A percentile compares a stretch with the other conserved stretches of the same genome.
These are phyloP conservation scores for Monilinia aucupariae DNA, from an alignment of 2,329 filamentous ascomycete genomes.

Conservation along the genomic window DNA sequence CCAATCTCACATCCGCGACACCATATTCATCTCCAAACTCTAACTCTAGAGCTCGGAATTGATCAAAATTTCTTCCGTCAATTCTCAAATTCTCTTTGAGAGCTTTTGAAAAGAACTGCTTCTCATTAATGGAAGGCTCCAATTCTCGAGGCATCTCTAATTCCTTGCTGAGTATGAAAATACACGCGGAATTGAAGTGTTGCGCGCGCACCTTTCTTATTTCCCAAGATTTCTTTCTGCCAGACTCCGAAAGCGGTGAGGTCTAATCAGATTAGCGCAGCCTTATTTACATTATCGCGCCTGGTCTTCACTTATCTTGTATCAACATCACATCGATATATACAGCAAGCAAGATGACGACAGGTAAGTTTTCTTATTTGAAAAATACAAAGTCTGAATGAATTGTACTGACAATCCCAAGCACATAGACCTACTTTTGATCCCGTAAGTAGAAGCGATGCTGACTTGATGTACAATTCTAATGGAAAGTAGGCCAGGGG, in stretches of 20 bases:
- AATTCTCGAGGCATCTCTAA: slow-evolving; percentile 79
- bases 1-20: slow-evolving; percentile 77
- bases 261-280: background rate
- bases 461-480: slow-evolving; percentile 11
- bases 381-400: background rate
- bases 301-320: slow-evolving; percentile 6
- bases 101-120: slow-evolving; percentile 76
- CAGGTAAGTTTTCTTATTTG: slow-evolving; percentile 26
- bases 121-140: slow-evolving; percentile 84
- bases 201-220: background rate
- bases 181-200: background rate
- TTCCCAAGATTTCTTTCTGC: slow-evolving; percentile 14
- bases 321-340: slow-evolving; percentile 2
- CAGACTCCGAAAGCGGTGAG: background rate
- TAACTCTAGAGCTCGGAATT: slow-evolving; percentile 72
- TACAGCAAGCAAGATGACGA: slow-evolving; percentile 46
- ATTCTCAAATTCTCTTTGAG: slow-evolving; percentile 75
- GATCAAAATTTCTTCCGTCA: slow-evolving; percentile 75
- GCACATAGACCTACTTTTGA: slow-evolving; percentile 90
- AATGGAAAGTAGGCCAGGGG: slow-evolving; percentile 64
- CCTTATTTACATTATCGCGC: slow-evolving; percentile 2
- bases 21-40: slow-evolving; percentile 88
- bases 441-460: slow-evolving; percentile 54
- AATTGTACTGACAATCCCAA: slow-evolving; percentile 32
- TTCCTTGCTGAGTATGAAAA: slow-evolving; percentile 6